Evolutionary conservation across 257 asterid genomes (phyloP).

Genomic region (Solanum peruvianum): DNA sequence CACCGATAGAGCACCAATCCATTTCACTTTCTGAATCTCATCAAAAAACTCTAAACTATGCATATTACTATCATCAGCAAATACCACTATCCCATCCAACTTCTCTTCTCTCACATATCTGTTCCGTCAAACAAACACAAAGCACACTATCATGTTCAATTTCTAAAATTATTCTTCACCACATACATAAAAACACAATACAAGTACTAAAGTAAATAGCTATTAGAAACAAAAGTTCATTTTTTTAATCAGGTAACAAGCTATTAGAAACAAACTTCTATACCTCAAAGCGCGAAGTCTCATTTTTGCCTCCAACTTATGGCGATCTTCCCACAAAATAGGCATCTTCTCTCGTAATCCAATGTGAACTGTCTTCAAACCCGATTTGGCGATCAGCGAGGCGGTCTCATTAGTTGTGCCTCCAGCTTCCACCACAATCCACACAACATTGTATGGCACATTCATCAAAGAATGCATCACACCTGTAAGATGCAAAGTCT

Average conservation of each 20-base stretch:
- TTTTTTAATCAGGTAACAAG: not conserved
- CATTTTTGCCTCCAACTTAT: conserved; percentile 71
- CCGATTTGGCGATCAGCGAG: conserved; percentile 57
- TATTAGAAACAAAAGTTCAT: not conserved
- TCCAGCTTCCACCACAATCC: conserved; percentile 96
- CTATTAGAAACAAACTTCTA: not conserved
- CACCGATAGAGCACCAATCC: conserved; percentile 81
- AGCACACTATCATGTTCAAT: not conserved
- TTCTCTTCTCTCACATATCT: conserved; percentile 64
- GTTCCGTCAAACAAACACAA: conserved; percentile 11
- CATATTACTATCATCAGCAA: conserved; percentile 98
- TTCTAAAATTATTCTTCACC: not conserved
- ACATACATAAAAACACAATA: not conserved
- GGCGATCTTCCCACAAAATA: conserved; percentile 78
- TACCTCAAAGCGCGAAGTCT: conserved; percentile 84
- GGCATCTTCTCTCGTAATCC: conserved; percentile 72
- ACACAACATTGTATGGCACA: conserved; percentile 61
- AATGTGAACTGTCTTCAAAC: conserved; percentile 51
- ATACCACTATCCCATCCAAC: conserved; percentile 80
- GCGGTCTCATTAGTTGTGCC: conserved; percentile 70
- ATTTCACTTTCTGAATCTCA: conserved; percentile 84
- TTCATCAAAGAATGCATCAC: conserved; percentile 95
- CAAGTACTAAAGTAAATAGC: not conserved
- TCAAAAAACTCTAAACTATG: conserved; percentile 84
- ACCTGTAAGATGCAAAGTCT: conserved; percentile 88